Base-by-base conservation (phyloP, 106 monocot species). In the Amphibolis antarctica region DNA sequence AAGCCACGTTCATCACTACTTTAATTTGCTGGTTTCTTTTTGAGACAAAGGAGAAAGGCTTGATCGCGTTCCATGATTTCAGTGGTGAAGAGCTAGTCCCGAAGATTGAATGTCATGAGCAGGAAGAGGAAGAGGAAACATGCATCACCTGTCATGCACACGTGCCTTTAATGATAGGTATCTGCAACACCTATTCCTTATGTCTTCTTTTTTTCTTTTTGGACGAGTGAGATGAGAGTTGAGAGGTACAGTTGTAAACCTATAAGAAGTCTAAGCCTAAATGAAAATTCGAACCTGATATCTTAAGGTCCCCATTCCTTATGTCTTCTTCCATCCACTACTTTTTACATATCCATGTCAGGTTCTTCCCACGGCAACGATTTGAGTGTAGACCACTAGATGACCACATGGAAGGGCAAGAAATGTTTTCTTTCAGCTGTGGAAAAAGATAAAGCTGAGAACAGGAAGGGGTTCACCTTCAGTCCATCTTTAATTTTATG, bases 171-270 rank as follows among this genome's bases (percentile, higher is more conserved):
- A 9, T 46, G 0, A 11, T 11, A 46, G n/a, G n/a, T n/a, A 10
- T 55, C 54, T 55, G n/a, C 54, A 55, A 55, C 54, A 55, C 54
- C 54, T n/a, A 55, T 55, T 55, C 22, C 10, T n/a, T 23, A 55
- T 55, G 17, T 23, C 17, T 46, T 46, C 46, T 46, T 15, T 46
- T n/a, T n/a, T n/a, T n/a, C n/a, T n/a, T n/a, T n/a, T n/a, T n/a
- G n/a, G n/a, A n/a, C n/a, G n/a, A n/a, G n/a, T n/a, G n/a, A n/a
- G n/a, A n/a, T n/a, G n/a, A n/a, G n/a, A n/a, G n/a, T n/a, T n/a
- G n/a, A n/a, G n/a, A n/a, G n/a, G n/a, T n/a, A n/a, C n/a, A n/a
- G n/a, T n/a, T n/a, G n/a, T n/a, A n/a, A n/a, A n/a, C n/a, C n/a
- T n/a, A n/a, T n/a, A n/a, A n/a, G n/a, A n/a, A n/a, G n/a, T n/a